These are phyloP conservation scores for Botryotinia globosa DNA, from an alignment of 2,329 filamentous ascomycete genomes.

Conservation along the genomic window DNA sequence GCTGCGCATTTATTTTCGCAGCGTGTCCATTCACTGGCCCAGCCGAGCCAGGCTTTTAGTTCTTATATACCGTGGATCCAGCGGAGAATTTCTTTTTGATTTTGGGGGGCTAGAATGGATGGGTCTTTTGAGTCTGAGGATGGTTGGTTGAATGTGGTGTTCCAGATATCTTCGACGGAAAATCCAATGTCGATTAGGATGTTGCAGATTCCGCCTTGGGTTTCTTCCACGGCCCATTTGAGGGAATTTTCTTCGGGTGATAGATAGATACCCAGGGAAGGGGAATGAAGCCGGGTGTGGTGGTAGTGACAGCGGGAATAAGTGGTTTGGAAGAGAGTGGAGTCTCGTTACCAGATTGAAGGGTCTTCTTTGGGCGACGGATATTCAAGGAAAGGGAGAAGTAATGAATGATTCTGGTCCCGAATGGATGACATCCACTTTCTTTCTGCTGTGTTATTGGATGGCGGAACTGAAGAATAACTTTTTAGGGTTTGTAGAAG, in stretches of 20 bases:
- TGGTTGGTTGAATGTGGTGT: constrained; percentile 22
- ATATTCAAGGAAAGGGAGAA: constrained; percentile 48
- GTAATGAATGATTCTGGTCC: constrained; percentile 44
- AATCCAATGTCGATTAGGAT: constrained; percentile 45
- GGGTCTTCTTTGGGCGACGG: constrained; percentile 34
- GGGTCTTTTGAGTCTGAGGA: background rate
- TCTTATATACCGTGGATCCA: constrained; percentile 39
- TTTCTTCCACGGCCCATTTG: constrained; percentile 43
- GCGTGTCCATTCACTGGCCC: constrained; percentile 46
- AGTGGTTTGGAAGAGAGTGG: constrained; percentile 41
- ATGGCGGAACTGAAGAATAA: constrained; percentile 25
- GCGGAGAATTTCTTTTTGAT: constrained; percentile 32
- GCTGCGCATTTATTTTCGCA: constrained; percentile 44
- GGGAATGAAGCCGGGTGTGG: constrained; percentile 41
- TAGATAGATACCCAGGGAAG: constrained; percentile 33
- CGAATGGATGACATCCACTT: constrained; percentile 40
- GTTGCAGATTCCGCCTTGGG: constrained; percentile 43
- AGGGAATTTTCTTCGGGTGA: constrained; percentile 41
- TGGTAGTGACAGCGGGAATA: constrained; percentile 45
- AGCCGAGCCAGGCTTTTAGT: constrained; percentile 50
- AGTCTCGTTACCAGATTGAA: constrained; percentile 38
- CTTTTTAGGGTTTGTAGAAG: constrained; percentile 35
- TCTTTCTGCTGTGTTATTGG: constrained; percentile 34
- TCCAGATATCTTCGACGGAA: constrained; percentile 43
- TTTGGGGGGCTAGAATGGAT: too few relatives aligned